Percentiles rank a stretch among this genome's conserved stretches.
phyloP scores from a whole-genome alignment of 2,329 filamentous ascomycete genomes.

The Exophiala xenobiotica region DNA sequence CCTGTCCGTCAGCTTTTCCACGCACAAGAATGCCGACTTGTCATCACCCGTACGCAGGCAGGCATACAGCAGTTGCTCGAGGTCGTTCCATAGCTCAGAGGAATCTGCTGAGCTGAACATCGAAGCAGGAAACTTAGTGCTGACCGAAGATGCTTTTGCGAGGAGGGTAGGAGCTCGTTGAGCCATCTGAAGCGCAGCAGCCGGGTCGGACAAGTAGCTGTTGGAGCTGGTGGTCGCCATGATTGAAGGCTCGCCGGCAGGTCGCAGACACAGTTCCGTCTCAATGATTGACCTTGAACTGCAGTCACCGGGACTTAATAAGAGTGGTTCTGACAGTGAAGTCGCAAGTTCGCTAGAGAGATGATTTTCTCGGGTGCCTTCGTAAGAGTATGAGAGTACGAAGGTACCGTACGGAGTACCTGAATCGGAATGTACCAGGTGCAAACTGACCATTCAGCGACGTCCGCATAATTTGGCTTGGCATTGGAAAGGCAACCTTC shows the following conservation, averaged over 20 bases:
- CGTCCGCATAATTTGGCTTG: not conserved
- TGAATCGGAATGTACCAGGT: no score
- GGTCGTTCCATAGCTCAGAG: slow-evolving; percentile 76
- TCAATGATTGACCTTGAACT: no score
- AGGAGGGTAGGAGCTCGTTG: slow-evolving; percentile 45
- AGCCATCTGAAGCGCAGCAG: slow-evolving; percentile 45
- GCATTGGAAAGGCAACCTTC: not conserved
- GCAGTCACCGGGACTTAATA: no score
- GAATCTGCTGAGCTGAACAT: slow-evolving; percentile 61
- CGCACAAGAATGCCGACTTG: slow-evolving; percentile 68
- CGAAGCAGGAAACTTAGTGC: slow-evolving; percentile 52
- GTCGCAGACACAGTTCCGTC: not conserved
- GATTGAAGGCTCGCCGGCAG: not conserved
- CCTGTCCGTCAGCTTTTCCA: slow-evolving; percentile 72
- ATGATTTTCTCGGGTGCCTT: no score
- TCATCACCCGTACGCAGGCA: slow-evolving; percentile 85
- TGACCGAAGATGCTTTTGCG: slow-evolving; percentile 50
- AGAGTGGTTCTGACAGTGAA: no score
- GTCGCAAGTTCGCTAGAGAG: no score
- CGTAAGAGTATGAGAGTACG: no score
- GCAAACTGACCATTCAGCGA: no score
- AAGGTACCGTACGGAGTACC: no score
- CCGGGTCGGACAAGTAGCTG: slow-evolving; percentile 40
- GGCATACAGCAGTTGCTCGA: slow-evolving; percentile 83
- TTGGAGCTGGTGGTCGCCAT: slow-evolving; percentile 17